These are phyloP conservation scores for Penicillium polonicum DNA, from an alignment of 2,329 filamentous ascomycete species.

Conservation along the genomic window DNA sequence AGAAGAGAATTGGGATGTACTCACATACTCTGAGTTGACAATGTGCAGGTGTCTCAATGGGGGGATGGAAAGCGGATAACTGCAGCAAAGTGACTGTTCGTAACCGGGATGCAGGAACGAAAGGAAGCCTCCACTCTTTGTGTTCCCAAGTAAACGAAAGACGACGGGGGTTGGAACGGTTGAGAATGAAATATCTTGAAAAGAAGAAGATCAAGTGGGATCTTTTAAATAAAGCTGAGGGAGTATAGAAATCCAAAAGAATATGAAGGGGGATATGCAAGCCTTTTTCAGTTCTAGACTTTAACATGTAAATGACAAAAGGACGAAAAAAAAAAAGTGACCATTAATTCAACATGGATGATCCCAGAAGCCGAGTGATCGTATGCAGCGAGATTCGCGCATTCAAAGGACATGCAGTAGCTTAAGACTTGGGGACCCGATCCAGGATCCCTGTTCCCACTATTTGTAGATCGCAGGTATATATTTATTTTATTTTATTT, in stretches of 20 bases:
- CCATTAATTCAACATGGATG: conserved; percentile 19
- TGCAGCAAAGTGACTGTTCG: conserved; percentile 19
- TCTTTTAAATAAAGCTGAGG: conserved; percentile 7
- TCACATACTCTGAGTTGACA: conserved; percentile 11
- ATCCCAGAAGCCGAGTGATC: conserved; percentile 23
- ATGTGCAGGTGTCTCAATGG: conserved; percentile 10
- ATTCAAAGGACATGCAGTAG: conserved; percentile 19
- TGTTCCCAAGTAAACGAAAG: conserved; percentile 6
- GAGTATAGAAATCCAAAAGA: not conserved
- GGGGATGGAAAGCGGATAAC: conserved; percentile 14
- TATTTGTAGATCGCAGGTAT: conserved; percentile 23
- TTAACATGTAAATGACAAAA: conserved; percentile 11
- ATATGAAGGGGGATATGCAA: conserved; percentile 9
- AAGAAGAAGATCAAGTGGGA: conserved; percentile 8
- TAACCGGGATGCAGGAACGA: conserved; percentile 24
- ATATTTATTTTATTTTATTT: conserved; percentile 5
- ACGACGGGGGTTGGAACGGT: conserved; percentile 5
- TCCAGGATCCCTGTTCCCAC: conserved; percentile 20
- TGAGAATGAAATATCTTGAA: conserved; percentile 9
- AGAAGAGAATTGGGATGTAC: conserved; percentile 8
- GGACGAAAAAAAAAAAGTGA: conserved; percentile 2
- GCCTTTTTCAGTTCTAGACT: conserved; percentile 23
- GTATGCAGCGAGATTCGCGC: conserved; percentile 18
- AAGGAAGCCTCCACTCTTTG: conserved; percentile 8
- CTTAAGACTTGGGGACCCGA: conserved; percentile 16